A percentile compares a stretch with the other conserved stretches of the same genome.
Conservation (phyloP, 768 basidiomycete genomes). For the Tulasnella sp. region DNA sequence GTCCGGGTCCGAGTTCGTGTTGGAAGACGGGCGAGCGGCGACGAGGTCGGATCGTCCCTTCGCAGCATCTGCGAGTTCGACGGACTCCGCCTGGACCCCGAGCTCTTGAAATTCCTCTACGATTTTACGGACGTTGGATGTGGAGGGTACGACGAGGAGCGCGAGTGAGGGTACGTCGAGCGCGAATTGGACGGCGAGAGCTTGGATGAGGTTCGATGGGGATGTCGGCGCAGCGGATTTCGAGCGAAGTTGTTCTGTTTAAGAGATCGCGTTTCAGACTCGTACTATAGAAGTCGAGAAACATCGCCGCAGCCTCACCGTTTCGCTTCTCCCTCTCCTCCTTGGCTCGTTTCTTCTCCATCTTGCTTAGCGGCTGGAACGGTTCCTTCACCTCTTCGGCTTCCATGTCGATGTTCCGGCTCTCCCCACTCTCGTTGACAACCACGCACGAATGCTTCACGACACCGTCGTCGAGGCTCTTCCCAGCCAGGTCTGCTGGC, state of each 20-base stretch:
- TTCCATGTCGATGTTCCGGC: constrained; percentile 11
- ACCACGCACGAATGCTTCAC: constrained; percentile 9
- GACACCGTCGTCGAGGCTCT: background rate
- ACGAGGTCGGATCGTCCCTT: background rate
- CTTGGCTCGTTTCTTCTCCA: background rate
- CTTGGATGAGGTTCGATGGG: background rate
- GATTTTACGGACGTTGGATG: constrained; percentile 2
- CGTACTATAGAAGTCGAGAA: no score
- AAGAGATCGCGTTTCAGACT: background rate
- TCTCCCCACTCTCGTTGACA: background rate
- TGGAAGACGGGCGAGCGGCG: no score
- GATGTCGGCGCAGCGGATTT: background rate
- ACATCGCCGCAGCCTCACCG: background rate
- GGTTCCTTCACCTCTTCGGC: background rate
- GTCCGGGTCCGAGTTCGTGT: no score
- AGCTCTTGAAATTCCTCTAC: background rate
- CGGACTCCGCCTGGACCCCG: background rate
- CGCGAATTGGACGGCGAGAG: constrained; percentile 5
- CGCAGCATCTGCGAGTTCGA: background rate
- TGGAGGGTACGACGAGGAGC: constrained; percentile 9
- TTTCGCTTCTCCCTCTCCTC: background rate
- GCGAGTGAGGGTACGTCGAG: constrained; percentile 9
- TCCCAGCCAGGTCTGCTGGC: no score
- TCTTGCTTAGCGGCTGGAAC: background rate
- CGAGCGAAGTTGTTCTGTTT: background rate